phyloP scores from a whole-genome alignment of 2,329 filamentous ascomycete genomes.

The Phoma herbarum region DNA sequence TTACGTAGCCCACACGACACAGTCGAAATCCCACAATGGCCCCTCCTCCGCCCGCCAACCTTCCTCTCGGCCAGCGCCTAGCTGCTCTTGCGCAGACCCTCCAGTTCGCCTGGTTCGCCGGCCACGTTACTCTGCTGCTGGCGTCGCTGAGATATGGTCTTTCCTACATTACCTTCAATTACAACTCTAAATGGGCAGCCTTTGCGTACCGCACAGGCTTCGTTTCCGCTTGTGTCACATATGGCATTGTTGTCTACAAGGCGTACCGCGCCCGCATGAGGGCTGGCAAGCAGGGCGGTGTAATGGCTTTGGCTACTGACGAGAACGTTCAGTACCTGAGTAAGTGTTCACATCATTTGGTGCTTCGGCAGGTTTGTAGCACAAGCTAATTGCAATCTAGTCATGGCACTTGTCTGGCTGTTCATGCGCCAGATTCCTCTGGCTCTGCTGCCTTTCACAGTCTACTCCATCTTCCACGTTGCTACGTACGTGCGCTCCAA shows the following conservation, averaged over 20 bases:
- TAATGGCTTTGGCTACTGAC: conserved; percentile 76
- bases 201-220: conserved; percentile 93
- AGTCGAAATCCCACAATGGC: conserved; percentile 63
- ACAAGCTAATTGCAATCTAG: conserved; percentile 58
- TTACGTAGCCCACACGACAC: conserved; percentile 42
- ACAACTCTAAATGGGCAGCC: conserved; percentile 76
- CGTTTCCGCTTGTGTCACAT: conserved; percentile 86
- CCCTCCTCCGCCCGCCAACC: conserved; percentile 73
- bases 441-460: conserved; percentile 89
- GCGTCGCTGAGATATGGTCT: conserved; percentile 83
- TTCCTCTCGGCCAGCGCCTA: conserved; percentile 78
- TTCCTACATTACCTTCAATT: conserved; percentile 90
- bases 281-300: conserved; percentile 71
- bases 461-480: conserved; percentile 99
- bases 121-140: conserved; percentile 86
- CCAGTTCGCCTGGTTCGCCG: conserved; percentile 78
- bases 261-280: conserved; percentile 86
- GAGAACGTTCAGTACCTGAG: conserved; percentile 98
- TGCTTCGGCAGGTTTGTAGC: conserved; percentile 13
- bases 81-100: conserved; percentile 84
- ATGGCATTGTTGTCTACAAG: conserved; percentile 99
- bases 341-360: conserved; percentile 61
- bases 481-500: conserved; percentile 95
- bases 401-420: conserved; percentile 95
- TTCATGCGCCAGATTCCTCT: conserved; percentile 87